Base-by-base conservation (phyloP, 148 eudicot genomes). In the Cornus suecica region DNA sequence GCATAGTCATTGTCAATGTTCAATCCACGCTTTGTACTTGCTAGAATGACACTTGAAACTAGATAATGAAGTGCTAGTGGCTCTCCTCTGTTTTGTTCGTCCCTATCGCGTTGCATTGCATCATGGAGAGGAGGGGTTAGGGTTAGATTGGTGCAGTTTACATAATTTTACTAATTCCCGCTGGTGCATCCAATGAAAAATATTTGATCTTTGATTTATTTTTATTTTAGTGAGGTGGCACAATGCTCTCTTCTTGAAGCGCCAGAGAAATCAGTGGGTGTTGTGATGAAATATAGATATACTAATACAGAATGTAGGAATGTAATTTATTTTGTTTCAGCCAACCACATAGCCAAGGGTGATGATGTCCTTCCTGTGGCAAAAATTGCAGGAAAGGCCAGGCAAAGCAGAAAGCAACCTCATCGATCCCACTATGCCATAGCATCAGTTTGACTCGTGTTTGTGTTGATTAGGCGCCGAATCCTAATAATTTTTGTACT, bases 361-460 rank as follows among this genome's bases (percentile, higher is more conserved):
- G 97, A 91, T 80, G 97, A 91, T 80, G 97, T 88, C 25, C 93
- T 95, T 28, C 80, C 83, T 74, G 99, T 91, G 34, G 97, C 99
- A 16, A 92, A 86, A 76, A 84, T 95, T 37, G 98, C 97, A 26
- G 99, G 97, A 69, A 82, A 18, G 76, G 71, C 2, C 97, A 92
- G 62, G 99, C 97, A 28, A 95, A 95, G 79, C 94, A 90, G 25
- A 97, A 4, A 84, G 94, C 83, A 88, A 81, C 76, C 92, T 95
- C 69, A 93, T 95, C n/a, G n/a, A n/a, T n/a, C 81, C 99, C 99
- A 1, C 81, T 95, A 29, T 95, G 97, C 83, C 99, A 95, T 80
- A 88, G 88, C 83, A 91, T 95, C 37, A 78, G 70, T 68, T 81
- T 95, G 77, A 87, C 88, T 25, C 90, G 91, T 34, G 90, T 93